Evolutionary conservation across 306 rosid species (phyloP), one percentile per base, ranked within the genome.

Genomic region (Cucurbita ficifolia): DNA sequence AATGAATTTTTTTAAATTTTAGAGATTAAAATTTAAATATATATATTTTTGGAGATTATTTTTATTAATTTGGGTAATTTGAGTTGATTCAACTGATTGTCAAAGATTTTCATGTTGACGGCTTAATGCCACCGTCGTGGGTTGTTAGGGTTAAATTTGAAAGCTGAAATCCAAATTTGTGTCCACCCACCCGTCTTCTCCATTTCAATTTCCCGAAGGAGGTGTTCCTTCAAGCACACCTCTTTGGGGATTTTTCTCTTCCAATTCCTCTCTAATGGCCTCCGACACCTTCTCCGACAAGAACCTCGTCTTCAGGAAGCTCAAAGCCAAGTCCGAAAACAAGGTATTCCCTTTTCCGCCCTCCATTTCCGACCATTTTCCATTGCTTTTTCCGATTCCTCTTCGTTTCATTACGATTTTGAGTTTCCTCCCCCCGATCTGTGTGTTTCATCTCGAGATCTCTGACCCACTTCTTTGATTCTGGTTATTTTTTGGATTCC

Each of bases 281-380:
- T 85, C 87, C 70, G 91, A 90, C 16, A 78, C 45, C 73, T 78
- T 75, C 81, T 78, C 83, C 50, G 97, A 94, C 55, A 94, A 86
- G 88, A 90, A 86, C 69, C 63, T 75, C 4, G 80, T 94, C 10
- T 90, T 94, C 84, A 83, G 85, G 48, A 94, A 94, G 57, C 90
- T 90, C 49, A 94, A 90, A 69, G 79, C 90, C 6, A 94, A 90
- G 78, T 84, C 98, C 4, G 98, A 94, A 21, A 94, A 94, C 81
- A 94, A 94, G 97, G 98, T 90, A 50, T 43, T 56, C 40, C 18
- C 38, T 73, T 54, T 7, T 40, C 43, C 29, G 9, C 13, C 16
- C 74, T 69, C 39, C 29, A 29, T 46, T 17, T 12, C 58, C 33
- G 33, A 24, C 29, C 29, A 24, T 24, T 24, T 24, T 69, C 40